Conservation (phyloP, 257 asterid species). For the Scutellaria minor region DNA sequence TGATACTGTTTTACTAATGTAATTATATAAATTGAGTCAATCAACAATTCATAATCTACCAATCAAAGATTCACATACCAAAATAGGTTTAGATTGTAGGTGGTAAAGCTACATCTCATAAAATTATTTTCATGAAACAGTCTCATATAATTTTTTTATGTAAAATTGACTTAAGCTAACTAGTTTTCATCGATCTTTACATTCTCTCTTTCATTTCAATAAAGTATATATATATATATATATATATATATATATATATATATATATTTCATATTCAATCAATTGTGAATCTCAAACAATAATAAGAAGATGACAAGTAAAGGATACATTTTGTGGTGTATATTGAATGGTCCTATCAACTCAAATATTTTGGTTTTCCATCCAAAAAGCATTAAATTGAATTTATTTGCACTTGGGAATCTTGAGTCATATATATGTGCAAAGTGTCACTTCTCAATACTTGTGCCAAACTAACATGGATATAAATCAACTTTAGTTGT, state of each 20-base stretch:
- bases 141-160: too few species aligned
- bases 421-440: slow-evolving; percentile 14
- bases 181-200: too few species aligned
- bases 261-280: background rate
- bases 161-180: too few species aligned
- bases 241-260: background rate
- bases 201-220: too few species aligned
- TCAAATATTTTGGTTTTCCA: background rate
- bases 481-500: slow-evolving; percentile 9
- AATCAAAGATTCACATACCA: too few species aligned
- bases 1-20: too few species aligned
- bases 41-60: too few species aligned
- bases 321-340: slow-evolving; percentile 7
- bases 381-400: slow-evolving; percentile 37
- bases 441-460: slow-evolving; percentile 35
- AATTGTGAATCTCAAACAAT: slow-evolving; percentile 14
- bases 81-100: too few species aligned
- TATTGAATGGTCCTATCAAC: background rate
- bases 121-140: too few species aligned
- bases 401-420: slow-evolving; percentile 19
- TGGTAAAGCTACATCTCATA: too few species aligned
- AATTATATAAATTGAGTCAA: too few species aligned
- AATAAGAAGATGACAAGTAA: background rate
- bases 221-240: background rate
- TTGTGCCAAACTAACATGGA: background rate